Evolutionary conservation across 2,329 filamentous ascomycete genomes (phyloP).

Genomic region (Fusarium sp.): DNA sequence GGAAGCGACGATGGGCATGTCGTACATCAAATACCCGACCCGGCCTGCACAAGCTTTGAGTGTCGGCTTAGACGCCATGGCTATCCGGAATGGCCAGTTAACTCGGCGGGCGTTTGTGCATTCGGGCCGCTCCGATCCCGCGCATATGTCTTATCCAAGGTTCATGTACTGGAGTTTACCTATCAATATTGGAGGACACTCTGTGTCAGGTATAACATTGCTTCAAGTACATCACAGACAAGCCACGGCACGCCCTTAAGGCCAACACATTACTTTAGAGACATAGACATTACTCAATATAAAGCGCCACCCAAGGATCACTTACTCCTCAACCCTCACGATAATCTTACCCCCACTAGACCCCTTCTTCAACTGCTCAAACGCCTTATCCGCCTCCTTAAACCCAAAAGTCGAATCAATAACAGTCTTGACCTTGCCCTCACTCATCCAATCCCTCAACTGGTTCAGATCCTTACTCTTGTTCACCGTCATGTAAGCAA

Average conservation of each 20-base stretch:
- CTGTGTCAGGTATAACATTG: background rate
- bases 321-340: slow-evolving; percentile 41
- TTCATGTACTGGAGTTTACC: background rate
- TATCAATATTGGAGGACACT: background rate
- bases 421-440: slow-evolving; percentile 68
- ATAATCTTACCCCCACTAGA: slow-evolving; percentile 72
- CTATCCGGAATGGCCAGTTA: background rate
- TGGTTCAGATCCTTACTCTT: slow-evolving; percentile 60
- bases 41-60: background rate
- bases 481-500: slow-evolving; percentile 55
- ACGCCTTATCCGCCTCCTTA: slow-evolving; percentile 67
- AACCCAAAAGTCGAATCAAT: slow-evolving; percentile 68
- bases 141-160: background rate
- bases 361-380: slow-evolving; percentile 67
- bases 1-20: background rate
- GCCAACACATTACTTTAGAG: background rate
- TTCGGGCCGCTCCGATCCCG: background rate
- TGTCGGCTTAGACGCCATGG: background rate
- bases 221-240: background rate
- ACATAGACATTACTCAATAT: background rate
- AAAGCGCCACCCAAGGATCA: slow-evolving; percentile 18
- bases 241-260: background rate
- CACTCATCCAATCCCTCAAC: slow-evolving; percentile 65
- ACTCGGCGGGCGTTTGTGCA: background rate
- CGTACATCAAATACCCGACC: background rate